Percentiles rank a stretch among this genome's conserved stretches.
These are phyloP conservation scores for Physocladia obscura DNA, from an alignment of 192 early-diverging fungal species.

Conservation along the genomic window DNA sequence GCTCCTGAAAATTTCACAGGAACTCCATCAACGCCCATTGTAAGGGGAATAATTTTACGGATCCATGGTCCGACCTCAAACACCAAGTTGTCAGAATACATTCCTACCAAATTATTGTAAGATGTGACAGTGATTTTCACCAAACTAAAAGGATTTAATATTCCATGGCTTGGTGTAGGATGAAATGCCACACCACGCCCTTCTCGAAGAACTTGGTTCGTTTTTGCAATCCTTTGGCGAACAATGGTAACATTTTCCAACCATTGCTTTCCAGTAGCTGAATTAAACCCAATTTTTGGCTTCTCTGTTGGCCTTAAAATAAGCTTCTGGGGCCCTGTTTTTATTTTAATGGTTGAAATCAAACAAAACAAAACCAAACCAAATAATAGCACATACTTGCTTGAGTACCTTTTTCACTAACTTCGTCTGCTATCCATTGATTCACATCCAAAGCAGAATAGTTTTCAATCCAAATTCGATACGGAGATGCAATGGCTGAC, in stretches of 20 bases:
- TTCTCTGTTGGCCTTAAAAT: constrained; percentile 27
- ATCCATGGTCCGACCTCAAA: constrained; percentile 44
- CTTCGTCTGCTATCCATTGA: too few relatives aligned
- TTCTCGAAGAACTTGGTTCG: constrained; percentile 47
- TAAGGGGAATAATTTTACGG: constrained; percentile 33
- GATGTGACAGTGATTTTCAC: constrained; percentile 41
- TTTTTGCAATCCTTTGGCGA: constrained; percentile 37
- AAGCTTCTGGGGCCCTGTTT: not conserved
- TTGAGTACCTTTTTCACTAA: too few relatives aligned
- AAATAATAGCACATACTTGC: too few relatives aligned
- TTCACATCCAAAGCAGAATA: too few relatives aligned
- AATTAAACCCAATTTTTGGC: constrained; percentile 50
- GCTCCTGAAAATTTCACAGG: constrained; percentile 52
- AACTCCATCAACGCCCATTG: constrained; percentile 46
- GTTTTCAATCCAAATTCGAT: constrained; percentile 41
- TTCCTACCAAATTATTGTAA: constrained; percentile 53
- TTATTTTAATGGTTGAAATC: too few relatives aligned
- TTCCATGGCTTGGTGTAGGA: constrained; percentile 36
- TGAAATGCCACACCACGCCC: constrained; percentile 56
- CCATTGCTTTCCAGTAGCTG: constrained; percentile 44
- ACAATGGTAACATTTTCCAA: constrained; percentile 43
- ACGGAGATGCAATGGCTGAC: constrained; percentile 42
- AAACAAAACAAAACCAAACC: too few relatives aligned
- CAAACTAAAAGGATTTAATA: constrained; percentile 43
- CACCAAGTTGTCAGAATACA: constrained; percentile 43